phyloP scores from a whole-genome alignment of 2,329 filamentous ascomycete species.

The Ceratocystis diversiconidia region DNA sequence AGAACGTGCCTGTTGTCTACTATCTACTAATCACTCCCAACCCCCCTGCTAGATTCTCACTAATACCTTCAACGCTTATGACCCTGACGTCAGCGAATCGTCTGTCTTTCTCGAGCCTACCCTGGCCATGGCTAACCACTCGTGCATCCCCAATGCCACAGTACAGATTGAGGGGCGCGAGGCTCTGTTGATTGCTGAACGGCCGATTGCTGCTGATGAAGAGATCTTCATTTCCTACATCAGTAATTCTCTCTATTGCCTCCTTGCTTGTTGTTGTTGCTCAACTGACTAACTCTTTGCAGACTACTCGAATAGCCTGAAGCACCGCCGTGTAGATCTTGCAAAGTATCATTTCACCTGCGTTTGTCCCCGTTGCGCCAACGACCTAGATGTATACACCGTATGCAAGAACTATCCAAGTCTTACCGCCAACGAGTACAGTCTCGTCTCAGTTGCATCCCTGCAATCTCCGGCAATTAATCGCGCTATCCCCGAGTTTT shows the following conservation, averaged over 20 bases:
- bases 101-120: conserved; percentile 43
- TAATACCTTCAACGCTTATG: conserved; percentile 45
- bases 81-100: conserved; percentile 37
- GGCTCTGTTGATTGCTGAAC: conserved; percentile 37
- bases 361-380: conserved; percentile 34
- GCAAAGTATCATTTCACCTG: conserved; percentile 40
- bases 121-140: conserved; percentile 48
- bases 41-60: conserved; percentile 36
- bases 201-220: conserved; percentile 35
- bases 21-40: no score
- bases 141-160: conserved; percentile 45
- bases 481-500: conserved; percentile 11
- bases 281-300: background rate
- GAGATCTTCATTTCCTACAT: conserved; percentile 50
- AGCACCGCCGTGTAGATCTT: conserved; percentile 31
- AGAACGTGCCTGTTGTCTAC: no score
- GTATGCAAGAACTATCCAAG: conserved; percentile 31
- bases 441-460: conserved; percentile 20
- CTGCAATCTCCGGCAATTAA: conserved; percentile 14
- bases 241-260: conserved; percentile 27
- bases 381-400: conserved; percentile 41
- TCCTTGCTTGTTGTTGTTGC: background rate
- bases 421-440: conserved; percentile 32
- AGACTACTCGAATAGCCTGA: conserved; percentile 36
- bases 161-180: conserved; percentile 41